These are phyloP conservation scores for Wickerhamiella lipophila DNA, from an alignment of 805 yeast genomes.

Conservation along the genomic window DNA sequence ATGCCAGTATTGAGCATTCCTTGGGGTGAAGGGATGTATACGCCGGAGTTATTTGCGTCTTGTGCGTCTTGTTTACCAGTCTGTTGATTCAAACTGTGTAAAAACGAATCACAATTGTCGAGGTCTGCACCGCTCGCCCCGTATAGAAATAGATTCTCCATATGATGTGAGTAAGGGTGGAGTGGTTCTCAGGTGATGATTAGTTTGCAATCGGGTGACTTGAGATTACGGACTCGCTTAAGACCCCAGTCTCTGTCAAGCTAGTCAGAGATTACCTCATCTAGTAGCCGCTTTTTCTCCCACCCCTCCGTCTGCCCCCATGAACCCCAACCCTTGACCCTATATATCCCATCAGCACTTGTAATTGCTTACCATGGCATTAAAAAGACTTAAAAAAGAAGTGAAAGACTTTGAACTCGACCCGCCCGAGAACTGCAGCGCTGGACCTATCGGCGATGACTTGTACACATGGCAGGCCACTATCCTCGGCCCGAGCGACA, in stretches of 20 bases:
- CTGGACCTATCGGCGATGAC: slow-evolving; percentile 98
- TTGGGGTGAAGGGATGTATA: slow-evolving; percentile 12
- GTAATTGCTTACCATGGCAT: slow-evolving; percentile 45
- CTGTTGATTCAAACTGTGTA: slow-evolving; percentile 7
- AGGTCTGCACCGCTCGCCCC: slow-evolving; percentile 11
- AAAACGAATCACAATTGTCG: slow-evolving; percentile 12
- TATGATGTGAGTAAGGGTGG: not conserved
- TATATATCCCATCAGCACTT: not conserved
- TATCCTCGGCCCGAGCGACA: slow-evolving; percentile 96
- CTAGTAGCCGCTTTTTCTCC: too few relatives aligned
- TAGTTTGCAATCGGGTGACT: slow-evolving; percentile 2
- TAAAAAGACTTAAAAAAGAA: slow-evolving; percentile 92
- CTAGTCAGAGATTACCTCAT: not conserved
- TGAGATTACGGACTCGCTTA: not conserved
- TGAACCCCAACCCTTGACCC: slow-evolving; percentile 5
- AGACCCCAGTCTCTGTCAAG: not conserved
- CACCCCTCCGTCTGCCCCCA: not conserved
- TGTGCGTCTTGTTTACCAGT: slow-evolving; percentile 2
- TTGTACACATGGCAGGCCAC: slow-evolving; percentile 99
- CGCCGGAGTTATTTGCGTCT: not conserved
- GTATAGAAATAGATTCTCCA: slow-evolving; percentile 14
- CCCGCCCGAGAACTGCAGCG: slow-evolving; percentile 97
- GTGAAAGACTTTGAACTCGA: slow-evolving; percentile 91
- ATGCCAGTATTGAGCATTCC: slow-evolving; percentile 11
- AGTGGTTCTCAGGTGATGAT: slow-evolving; percentile 7